A percentile compares a stretch with the other conserved stretches of the same genome.
These are phyloP conservation scores for Evernia prunastri DNA, from an alignment of 495 filamentous ascomycete species.

Conservation along the genomic window DNA sequence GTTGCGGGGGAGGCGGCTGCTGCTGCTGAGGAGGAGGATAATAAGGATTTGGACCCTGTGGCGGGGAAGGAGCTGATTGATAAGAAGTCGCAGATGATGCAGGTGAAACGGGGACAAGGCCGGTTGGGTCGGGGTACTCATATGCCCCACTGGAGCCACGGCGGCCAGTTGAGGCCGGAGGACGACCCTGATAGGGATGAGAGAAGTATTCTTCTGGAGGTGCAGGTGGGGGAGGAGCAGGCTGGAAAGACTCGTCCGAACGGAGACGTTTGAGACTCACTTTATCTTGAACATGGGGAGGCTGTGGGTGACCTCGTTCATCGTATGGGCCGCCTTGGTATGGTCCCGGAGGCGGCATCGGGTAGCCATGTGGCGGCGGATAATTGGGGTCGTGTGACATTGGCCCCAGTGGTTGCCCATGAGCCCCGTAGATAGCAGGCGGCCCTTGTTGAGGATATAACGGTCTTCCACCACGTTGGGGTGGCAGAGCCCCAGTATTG, in stretches of 20 bases:
- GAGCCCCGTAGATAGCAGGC: constrained; percentile 59
- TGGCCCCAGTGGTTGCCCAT: constrained; percentile 62
- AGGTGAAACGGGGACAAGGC: constrained; percentile 48
- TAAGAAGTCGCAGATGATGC: constrained; percentile 44
- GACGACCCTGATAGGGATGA: constrained; percentile 37
- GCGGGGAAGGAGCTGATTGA: constrained; percentile 36
- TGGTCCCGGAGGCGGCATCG: constrained; percentile 34
- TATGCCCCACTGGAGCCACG: constrained; percentile 45
- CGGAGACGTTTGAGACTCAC: constrained; percentile 40
- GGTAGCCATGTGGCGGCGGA: constrained; percentile 40
- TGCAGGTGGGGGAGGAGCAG: constrained; percentile 27
- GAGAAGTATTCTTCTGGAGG: constrained; percentile 26
- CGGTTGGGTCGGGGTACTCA: constrained; percentile 51
- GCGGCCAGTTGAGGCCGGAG: constrained; percentile 31
- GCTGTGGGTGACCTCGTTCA: constrained; percentile 28
- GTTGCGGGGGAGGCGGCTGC: constrained; percentile 14
- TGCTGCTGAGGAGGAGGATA: constrained; percentile 27
- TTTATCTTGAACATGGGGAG: constrained; percentile 37
- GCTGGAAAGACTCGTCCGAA: constrained; percentile 28
- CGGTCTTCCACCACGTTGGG: constrained; percentile 38
- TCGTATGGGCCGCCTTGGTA: constrained; percentile 32
- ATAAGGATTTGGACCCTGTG: constrained; percentile 42
- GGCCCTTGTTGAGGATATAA: constrained; percentile 35
- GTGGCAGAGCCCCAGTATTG: constrained; percentile 37
- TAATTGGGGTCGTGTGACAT: constrained; percentile 47